Evolutionary conservation across 2,329 filamentous ascomycete genomes (phyloP).

Genomic region (Penicillium expansum): DNA sequence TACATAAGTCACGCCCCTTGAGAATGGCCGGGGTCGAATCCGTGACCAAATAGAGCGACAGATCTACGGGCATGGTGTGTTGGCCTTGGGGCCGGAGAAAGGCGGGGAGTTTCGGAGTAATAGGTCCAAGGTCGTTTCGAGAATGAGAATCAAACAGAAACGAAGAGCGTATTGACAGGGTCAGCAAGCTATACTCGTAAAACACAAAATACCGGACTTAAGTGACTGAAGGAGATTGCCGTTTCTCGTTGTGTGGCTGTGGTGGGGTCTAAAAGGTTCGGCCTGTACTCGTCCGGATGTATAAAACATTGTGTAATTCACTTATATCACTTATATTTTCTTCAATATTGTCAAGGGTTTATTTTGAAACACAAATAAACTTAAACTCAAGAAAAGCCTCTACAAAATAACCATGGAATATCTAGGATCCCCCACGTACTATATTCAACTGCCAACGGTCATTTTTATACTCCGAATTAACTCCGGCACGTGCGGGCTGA

Average conservation of each 20-base stretch:
- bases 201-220: not conserved
- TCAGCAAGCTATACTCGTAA: not conserved
- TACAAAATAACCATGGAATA: not conserved
- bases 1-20: constrained; percentile 64
- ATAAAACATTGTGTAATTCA: not conserved
- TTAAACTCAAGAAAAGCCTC: not conserved
- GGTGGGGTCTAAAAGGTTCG: constrained; percentile 3
- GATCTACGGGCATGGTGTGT: constrained; percentile 57
- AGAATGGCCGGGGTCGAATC: constrained; percentile 87
- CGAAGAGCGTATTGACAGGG: not conserved
- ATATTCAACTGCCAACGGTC: not conserved
- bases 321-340: not conserved
- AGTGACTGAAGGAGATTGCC: constrained; percentile 3
- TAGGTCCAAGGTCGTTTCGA: not conserved
- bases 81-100: not conserved
- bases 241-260: constrained; percentile 2
- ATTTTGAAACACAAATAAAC: not conserved
- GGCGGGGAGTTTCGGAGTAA: not conserved
- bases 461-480: constrained; percentile 9
- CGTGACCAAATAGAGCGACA: constrained; percentile 85
- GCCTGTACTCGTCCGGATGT: not conserved
- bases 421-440: not conserved
- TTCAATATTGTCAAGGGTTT: not conserved
- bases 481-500: constrained; percentile 25
- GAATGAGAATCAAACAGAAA: not conserved